Base-by-base conservation (phyloP, 2,329 filamentous ascomycete genomes). In the Colletotrichum limetticola region DNA sequence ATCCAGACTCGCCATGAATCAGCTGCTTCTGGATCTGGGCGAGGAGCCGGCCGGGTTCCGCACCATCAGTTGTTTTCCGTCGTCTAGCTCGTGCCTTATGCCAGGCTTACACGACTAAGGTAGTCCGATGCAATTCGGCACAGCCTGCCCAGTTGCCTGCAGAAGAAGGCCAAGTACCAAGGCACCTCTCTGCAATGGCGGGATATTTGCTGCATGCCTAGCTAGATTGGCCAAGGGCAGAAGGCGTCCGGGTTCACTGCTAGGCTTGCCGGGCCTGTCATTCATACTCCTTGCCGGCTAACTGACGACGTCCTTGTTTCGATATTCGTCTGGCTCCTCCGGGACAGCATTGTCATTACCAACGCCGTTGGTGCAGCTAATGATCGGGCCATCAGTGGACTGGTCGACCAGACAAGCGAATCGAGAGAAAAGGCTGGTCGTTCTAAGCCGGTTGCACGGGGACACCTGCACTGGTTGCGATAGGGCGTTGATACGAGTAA, bases 1-100 rank as follows among this genome's bases (percentile, higher is more conserved):
- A 66, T 66, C 32, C 62, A 60, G 68, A 55, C 57, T 62, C 26
- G 26, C 58, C 28, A 22, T 53, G 57, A 68, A 68, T 58, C 64
- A 71, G 68, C 64, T 71, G 68, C 68, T 71, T 68, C 28, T 63
- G 49, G 35, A 46, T 61, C 56, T 67, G 68, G 63, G 32, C 57
- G 28, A 62, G 64, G 68, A 68, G 64, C 30, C 58, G 64, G 68
- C 68, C 64, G 64, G 64, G 4, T 35, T 71, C 69, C 58, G 57
- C 30, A 24, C 42, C 62, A 11, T 42, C 24, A 22, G 26, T 53
- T 19, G 60, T 42, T 55, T 55, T n/a, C 3, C 55, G 9, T 32
- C 24, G 30, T 35, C 42, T 46, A 35, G n/a, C n/a, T 24, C 46
- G 49, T 19, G 19, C 60, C 26, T 26, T 35, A n/a, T 11, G 60